Evolutionary conservation across 2,329 filamentous ascomycete species (phyloP), one percentile per base, ranked within the genome.

Genomic region (Neurospora sp.): DNA sequence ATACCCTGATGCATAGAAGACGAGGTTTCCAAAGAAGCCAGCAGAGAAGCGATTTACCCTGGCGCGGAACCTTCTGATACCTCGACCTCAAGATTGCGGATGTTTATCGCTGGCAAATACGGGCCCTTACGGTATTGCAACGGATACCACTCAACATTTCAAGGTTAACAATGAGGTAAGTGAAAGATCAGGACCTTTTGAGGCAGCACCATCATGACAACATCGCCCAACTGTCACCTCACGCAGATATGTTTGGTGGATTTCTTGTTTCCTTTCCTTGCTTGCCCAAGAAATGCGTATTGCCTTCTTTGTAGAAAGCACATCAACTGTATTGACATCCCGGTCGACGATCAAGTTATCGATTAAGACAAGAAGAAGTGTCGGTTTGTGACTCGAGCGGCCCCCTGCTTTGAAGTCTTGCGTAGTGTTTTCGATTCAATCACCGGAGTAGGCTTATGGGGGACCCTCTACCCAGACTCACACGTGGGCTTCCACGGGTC

Each of bases 1-100:
- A 85, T 81, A 76, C 76, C 52, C 75, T 80, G 76, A 80, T 81
- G 81, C 81, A 81, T 81, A 77, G 78, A 78, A 79, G 77, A 78
- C 77, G 77, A 77, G 76, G 73, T 76, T 76, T 69, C 67, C 68
- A 75, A 76, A 75, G 75, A 74, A 70, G 73, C 70, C 70, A 72
- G 70, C 71, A 70, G 28, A 67, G 68, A 38, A 69, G 70, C 28
- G 66, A 69, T 68, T 19, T 42, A 58, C 42, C 68, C 43, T 72
- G 72, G 62, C 66, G 19, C 66, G 46, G 62, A 36, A 66, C 52
- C 66, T 66, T 38, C 66, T 38, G 68, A 58, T 68, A 66, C 68
- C 66, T 71, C 68, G 68, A 70, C 38, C 67, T 43, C 66, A 69
- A 38, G 38, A 69, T 68, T 42, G 36, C 66, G 40, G 68, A 43